A percentile compares a stretch with the other conserved stretches of the same genome.
Conservation (phyloP, 176 grass and related monocot genomes). For the Hordeum vulgare region DNA sequence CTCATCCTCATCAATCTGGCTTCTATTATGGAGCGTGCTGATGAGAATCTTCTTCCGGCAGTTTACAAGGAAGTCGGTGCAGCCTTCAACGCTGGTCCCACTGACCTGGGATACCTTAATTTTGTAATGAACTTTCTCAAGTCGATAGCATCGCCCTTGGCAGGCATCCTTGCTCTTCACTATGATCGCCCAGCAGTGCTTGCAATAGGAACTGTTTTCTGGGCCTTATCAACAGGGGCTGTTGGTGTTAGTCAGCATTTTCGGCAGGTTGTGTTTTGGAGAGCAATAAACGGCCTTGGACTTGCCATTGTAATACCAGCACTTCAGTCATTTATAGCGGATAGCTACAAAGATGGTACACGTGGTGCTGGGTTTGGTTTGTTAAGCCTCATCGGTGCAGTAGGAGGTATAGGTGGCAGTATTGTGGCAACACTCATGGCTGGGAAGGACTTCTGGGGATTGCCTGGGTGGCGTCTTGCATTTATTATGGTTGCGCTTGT, state of each 20-base stretch:
- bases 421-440: constrained; percentile 90
- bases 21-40: constrained; percentile 87
- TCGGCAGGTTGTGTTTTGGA: constrained; percentile 73
- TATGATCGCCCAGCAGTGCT: constrained; percentile 81
- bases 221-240: constrained; percentile 82
- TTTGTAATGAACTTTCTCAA: constrained; percentile 87
- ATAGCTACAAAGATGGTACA: constrained; percentile 79
- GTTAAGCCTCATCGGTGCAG: constrained; percentile 66
- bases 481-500: constrained; percentile 70
- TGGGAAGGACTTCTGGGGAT: constrained; percentile 57
- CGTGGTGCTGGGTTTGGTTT: constrained; percentile 83
- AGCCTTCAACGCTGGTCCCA: constrained; percentile 79
- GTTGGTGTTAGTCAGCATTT: constrained; percentile 72
- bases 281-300: constrained; percentile 85
- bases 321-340: constrained; percentile 91
- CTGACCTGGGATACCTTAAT: constrained; percentile 88
- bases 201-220: constrained; percentile 72
- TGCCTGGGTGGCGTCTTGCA: constrained; percentile 87
- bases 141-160: constrained; percentile 76
- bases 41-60: constrained; percentile 88
- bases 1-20: constrained; percentile 90
- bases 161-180: constrained; percentile 70
- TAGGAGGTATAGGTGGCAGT: constrained; percentile 85
- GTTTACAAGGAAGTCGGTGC: constrained; percentile 97
- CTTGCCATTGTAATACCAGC: constrained; percentile 94